These are phyloP conservation scores for Nannizzia gypsea DNA, from an alignment of 2,329 filamentous ascomycete genomes.

Conservation along the genomic window DNA sequence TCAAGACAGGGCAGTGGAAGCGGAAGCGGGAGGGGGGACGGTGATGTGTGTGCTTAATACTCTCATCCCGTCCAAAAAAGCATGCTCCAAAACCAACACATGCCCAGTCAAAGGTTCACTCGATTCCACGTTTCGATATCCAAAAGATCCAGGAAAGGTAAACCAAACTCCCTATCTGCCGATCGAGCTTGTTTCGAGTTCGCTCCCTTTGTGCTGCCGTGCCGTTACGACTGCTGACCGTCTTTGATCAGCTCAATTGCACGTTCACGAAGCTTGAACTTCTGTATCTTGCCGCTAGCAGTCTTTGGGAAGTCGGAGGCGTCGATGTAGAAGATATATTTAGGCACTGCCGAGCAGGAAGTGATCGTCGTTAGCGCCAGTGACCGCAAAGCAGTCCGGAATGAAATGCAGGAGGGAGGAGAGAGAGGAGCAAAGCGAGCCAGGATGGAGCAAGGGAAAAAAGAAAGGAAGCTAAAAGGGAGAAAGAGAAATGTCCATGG, in stretches of 20 bases:
- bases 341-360: constrained; percentile 48
- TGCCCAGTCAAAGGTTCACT: background rate
- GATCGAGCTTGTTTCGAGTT: background rate
- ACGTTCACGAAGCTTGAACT: constrained; percentile 68
- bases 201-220: background rate
- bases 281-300: constrained; percentile 92
- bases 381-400: background rate
- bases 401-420: background rate
- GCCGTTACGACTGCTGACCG: constrained; percentile 8
- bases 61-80: background rate
- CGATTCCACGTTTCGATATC: background rate
- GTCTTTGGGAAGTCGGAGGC: constrained; percentile 76
- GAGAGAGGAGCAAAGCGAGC: background rate
- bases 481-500: background rate
- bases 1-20: no score
- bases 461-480: background rate
- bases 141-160: background rate
- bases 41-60: background rate
- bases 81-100: background rate
- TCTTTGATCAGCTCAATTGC: constrained; percentile 42
- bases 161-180: background rate
- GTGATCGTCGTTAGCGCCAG: constrained; percentile 2
- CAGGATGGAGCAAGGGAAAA: background rate
- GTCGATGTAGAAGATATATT: constrained; percentile 70
- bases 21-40: background rate